Conservation (phyloP, 2,329 filamentous ascomycete species). For the Penicillium sp. region DNA sequence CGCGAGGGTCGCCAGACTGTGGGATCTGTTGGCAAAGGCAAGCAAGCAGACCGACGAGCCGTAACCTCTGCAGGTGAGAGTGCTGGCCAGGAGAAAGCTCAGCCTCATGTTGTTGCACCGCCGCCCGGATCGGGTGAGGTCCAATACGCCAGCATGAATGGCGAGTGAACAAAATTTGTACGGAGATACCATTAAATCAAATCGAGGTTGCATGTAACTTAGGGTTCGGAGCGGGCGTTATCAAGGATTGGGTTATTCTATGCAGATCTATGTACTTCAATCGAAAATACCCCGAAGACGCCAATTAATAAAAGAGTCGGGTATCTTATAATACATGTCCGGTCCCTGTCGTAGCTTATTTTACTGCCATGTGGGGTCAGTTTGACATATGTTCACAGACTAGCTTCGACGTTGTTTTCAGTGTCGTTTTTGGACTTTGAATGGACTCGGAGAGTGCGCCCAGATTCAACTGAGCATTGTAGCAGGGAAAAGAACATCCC, state of each 20-base stretch:
- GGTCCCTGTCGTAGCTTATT: constrained; percentile 4
- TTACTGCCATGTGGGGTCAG: not conserved
- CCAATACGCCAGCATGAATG: constrained; percentile 80
- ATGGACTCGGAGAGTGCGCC: constrained; percentile 2
- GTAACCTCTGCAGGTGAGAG: constrained; percentile 43
- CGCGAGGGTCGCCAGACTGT: constrained; percentile 68
- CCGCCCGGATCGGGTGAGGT: constrained; percentile 77
- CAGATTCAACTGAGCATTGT: not conserved
- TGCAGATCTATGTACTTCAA: constrained; percentile 28
- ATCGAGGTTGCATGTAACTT: constrained; percentile 26
- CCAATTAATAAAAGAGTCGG: constrained; percentile 35
- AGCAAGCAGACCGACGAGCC: constrained; percentile 32
- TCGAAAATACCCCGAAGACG: constrained; percentile 35
- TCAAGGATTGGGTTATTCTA: constrained; percentile 26
- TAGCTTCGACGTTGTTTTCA: not conserved
- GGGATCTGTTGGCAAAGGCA: constrained; percentile 45
- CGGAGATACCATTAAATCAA: constrained; percentile 19
- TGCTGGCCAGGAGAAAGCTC: constrained; percentile 38
- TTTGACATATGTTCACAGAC: not conserved
- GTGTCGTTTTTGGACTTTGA: not conserved
- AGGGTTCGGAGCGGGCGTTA: constrained; percentile 37
- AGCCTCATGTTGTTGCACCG: constrained; percentile 59
- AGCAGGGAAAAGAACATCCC: not conserved
- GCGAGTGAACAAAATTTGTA: constrained; percentile 58
- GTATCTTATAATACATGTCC: constrained; percentile 41